Conservation (phyloP, 208 protist species). For the Leishmania gerbilli region DNA sequence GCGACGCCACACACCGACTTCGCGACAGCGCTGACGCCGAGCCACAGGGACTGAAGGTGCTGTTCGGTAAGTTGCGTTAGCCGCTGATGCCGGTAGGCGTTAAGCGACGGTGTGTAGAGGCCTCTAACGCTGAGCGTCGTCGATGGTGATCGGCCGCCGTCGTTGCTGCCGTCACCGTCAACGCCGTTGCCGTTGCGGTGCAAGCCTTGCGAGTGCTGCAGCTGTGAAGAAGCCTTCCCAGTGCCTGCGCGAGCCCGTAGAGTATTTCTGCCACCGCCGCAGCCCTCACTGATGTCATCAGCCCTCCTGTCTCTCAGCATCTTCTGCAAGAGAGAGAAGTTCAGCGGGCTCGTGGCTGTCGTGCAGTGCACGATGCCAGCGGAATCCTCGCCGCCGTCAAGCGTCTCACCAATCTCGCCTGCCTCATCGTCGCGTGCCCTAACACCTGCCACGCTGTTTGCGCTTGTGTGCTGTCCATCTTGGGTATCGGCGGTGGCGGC, state of each 20-base stretch:
- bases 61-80: slow-evolving; percentile 31
- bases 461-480: background rate
- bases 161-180: background rate
- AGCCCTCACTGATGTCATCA: background rate
- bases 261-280: background rate
- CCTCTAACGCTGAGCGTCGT: slow-evolving; percentile 20
- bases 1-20: slow-evolving; percentile 15
- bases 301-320: background rate
- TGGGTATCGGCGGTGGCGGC: background rate
- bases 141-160: background rate
- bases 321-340: background rate
- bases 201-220: background rate
- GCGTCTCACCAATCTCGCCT: background rate
- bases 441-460: background rate
- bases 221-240: background rate
- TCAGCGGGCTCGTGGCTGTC: slow-evolving; percentile 1
- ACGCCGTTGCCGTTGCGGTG: background rate
- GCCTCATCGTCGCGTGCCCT: background rate
- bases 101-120: slow-evolving; percentile 28
- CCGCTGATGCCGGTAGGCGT: slow-evolving; percentile 32
- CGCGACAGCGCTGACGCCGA: slow-evolving; percentile 12
- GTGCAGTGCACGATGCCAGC: background rate
- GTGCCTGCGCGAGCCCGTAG: background rate
- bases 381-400: background rate
- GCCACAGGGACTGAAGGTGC: slow-evolving; percentile 27